Conservation (phyloP, 345 rosid species). For the Heritiera littoralis region DNA sequence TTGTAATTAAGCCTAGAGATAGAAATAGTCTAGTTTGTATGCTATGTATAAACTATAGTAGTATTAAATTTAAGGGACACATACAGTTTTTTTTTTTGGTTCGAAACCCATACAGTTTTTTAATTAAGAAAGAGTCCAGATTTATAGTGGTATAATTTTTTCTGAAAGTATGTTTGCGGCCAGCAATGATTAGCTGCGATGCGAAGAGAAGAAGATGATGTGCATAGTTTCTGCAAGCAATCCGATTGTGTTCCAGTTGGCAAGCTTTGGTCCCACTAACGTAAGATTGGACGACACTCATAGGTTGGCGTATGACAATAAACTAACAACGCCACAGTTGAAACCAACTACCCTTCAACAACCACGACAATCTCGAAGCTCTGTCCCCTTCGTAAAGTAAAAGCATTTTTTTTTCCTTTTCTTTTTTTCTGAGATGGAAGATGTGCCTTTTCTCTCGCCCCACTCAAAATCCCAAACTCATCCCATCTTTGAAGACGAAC, state of each 20-base stretch:
- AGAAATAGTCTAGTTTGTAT: neutral
- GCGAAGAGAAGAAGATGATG: neutral
- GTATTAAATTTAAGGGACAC: no score
- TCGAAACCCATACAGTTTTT: no score
- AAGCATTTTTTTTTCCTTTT: neutral
- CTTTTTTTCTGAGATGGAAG: slow-evolving; percentile 12
- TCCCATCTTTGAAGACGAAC: neutral
- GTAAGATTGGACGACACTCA: neutral
- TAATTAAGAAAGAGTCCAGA: no score
- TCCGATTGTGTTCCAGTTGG: neutral
- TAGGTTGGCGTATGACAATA: neutral
- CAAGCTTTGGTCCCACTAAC: neutral
- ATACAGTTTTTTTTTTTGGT: no score
- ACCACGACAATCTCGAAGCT: neutral
- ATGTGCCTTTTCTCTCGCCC: slow-evolving; percentile 21
- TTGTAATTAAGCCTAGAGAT: neutral
- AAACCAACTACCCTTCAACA: neutral
- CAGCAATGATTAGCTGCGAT: neutral
- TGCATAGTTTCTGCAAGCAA: neutral
- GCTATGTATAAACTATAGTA: neutral
- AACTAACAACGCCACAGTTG: neutral
- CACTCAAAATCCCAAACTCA: slow-evolving; percentile 10
- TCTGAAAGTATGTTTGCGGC: neutral
- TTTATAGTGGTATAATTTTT: neutral
- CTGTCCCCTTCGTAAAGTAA: neutral